Evolutionary conservation across 2,329 filamentous ascomycete species (phyloP).

Genomic region (Claviceps lovelessii): DNA sequence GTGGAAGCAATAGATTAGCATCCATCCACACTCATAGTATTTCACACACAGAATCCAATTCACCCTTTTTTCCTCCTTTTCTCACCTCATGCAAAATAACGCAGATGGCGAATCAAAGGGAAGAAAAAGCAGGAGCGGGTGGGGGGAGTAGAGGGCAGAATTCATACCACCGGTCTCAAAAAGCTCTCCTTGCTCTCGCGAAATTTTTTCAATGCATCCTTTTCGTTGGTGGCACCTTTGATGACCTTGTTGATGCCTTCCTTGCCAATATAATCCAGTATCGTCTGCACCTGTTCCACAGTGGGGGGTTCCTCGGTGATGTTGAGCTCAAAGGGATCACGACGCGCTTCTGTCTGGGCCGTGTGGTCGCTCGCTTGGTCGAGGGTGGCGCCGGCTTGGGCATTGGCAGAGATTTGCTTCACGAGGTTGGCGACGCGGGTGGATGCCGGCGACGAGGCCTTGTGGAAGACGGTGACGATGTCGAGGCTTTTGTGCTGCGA

Average conservation of each 20-base stretch:
- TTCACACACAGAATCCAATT: neutral
- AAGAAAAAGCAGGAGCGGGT: constrained; percentile 9
- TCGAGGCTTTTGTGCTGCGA: constrained; percentile 66
- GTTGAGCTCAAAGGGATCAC: constrained; percentile 70
- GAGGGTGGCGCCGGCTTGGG: constrained; percentile 51
- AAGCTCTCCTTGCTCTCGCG: constrained; percentile 56
- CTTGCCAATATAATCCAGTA: constrained; percentile 66
- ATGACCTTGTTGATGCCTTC: constrained; percentile 48
- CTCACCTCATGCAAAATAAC: neutral
- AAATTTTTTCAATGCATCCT: constrained; percentile 68
- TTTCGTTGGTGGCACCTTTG: constrained; percentile 55
- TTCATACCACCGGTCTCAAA: constrained; percentile 58
- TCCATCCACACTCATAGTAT: neutral
- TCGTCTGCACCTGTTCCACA: constrained; percentile 64
- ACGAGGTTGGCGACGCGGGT: constrained; percentile 59
- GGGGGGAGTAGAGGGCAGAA: too few species aligned
- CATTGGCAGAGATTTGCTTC: constrained; percentile 63
- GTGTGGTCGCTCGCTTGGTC: constrained; percentile 59
- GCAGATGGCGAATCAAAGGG: neutral
- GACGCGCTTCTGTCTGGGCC: constrained; percentile 38
- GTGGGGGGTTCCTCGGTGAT: constrained; percentile 72
- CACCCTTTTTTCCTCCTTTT: neutral
- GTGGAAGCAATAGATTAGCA: neutral
- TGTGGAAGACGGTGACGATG: constrained; percentile 93
- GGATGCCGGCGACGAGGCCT: constrained; percentile 58